phyloP scores from a whole-genome alignment of 306 rosid species.

The Styphnolobium japonicum region DNA sequence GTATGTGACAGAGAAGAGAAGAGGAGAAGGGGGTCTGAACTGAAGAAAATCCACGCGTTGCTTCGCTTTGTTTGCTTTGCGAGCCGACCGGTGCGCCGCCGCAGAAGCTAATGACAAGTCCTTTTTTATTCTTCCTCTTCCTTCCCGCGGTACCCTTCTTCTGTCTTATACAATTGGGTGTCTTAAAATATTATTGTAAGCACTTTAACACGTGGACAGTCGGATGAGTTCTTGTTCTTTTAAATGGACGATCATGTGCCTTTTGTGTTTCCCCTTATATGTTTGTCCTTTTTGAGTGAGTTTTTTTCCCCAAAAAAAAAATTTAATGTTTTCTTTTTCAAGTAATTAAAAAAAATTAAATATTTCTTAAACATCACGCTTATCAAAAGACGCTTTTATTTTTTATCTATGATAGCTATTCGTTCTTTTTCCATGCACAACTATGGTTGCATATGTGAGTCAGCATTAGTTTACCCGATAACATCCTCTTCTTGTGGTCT shows the following conservation, averaged over 20 bases:
- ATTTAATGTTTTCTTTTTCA: too few relatives aligned
- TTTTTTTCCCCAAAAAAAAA: too few relatives aligned
- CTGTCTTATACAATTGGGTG: background rate
- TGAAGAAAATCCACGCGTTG: conserved; percentile 22
- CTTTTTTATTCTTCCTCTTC: background rate
- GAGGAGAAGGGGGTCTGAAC: background rate
- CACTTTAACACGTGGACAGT: conserved; percentile 41
- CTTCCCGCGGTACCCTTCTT: background rate
- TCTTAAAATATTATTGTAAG: background rate
- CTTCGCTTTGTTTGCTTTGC: conserved; percentile 28
- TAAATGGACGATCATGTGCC: conserved; percentile 45
- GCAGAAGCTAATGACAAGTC: conserved; percentile 15
- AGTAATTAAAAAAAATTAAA: too few relatives aligned
- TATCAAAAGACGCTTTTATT: too few relatives aligned
- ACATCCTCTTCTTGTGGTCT: conserved; percentile 3
- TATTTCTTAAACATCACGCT: too few relatives aligned
- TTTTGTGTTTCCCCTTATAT: conserved; percentile 15
- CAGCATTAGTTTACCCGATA: background rate
- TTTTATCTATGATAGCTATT: background rate
- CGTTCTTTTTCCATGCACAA: background rate
- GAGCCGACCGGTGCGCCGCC: conserved; percentile 47
- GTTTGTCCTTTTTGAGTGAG: background rate
- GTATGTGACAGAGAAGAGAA: background rate
- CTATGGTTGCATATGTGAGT: background rate
- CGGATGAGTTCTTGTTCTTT: conserved; percentile 12